A percentile compares a stretch with the other conserved stretches of the same genome.
phyloP scores from a whole-genome alignment of 1,284 basidiomycete species.

The Sphagnurus paluster region DNA sequence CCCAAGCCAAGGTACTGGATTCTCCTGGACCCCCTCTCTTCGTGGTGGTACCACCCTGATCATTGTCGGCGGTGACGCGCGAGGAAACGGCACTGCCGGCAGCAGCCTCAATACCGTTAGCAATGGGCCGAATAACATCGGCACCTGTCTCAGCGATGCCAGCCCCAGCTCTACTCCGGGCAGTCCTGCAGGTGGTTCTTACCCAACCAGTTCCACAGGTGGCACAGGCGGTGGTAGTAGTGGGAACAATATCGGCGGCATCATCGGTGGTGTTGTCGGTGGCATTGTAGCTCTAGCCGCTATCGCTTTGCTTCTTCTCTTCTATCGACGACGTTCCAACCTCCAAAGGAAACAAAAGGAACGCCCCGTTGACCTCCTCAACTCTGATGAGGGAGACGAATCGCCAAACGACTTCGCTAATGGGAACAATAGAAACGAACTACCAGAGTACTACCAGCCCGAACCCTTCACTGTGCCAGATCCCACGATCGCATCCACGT shows the following conservation, averaged over 20 bases:
- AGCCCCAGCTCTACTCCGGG: conserved; percentile 79
- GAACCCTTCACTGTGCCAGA: conserved; percentile 72
- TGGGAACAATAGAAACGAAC: conserved; percentile 35
- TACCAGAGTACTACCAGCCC: conserved; percentile 68
- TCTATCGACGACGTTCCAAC: conserved; percentile 48
- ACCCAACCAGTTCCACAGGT: conserved; percentile 54
- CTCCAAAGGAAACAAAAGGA: conserved; percentile 43
- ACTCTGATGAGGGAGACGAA: conserved; percentile 59
- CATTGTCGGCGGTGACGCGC: conserved; percentile 63
- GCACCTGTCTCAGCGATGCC: conserved; percentile 51
- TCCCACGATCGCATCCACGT: conserved; percentile 41
- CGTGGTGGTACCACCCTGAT: conserved; percentile 64
- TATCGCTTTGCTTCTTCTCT: conserved; percentile 48
- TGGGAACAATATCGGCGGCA: conserved; percentile 56
- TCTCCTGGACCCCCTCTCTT: conserved; percentile 66
- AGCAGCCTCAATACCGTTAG: conserved; percentile 57
- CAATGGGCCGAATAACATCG: conserved; percentile 44
- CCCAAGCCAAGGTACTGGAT: conserved; percentile 53
- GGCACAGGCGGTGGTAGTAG: conserved; percentile 22
- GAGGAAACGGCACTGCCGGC: conserved; percentile 68
- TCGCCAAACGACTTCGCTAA: conserved; percentile 16
- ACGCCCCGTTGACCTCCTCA: conserved; percentile 62
- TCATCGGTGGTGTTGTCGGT: conserved; percentile 71
- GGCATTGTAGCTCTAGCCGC: conserved; percentile 51
- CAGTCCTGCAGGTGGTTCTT: conserved; percentile 70